Evolutionary conservation across 805 yeast species (phyloP), one percentile per base, ranked within the genome.

Genomic region (Blastobotrys muscicola): DNA sequence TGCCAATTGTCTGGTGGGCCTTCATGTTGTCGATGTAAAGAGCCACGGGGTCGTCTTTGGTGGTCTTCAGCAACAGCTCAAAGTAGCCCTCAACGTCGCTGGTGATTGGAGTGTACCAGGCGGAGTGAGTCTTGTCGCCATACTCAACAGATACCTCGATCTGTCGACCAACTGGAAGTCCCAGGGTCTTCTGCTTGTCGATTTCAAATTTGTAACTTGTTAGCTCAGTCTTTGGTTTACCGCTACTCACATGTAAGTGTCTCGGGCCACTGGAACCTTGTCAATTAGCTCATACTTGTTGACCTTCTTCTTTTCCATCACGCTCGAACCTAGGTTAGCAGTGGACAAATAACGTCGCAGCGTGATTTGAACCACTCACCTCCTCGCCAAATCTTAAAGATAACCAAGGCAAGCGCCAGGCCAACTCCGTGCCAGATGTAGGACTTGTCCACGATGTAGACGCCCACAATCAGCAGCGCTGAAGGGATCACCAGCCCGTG

Each of bases 151-250:
- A 76, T 54, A 89, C 78, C 37, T 86, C 75, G 59, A 90, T 81
- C 62, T 90, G 97, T 68, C 90, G 97, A 43, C 97, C 97, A 57
- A 85, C 81, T 45, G 96, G 96, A 51, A 90, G 72, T 8, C 96
- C 96, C 49, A 90, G 73, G 38, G 59, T 84, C 87, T 42, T 76
- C 71, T 32, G 80, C 71, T 50, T 74, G 71, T 42, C 95, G 53
- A 90, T 74, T 9, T 81, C 85, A 59, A 90, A 86, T 58, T 89
- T 76, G 67, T 85, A 58, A 14, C 37, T 44, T 8, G 9, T n/a
- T 16, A 8, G n/a, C 15, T 29, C n/a, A 29, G 29, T 31, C 36
- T 30, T 16, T 35, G 23, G 37, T 32, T 8, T 41, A 33, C 30
- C 12, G 15, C 9, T 12, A 23, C 39, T 16, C 40, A 57, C 44